Percentiles rank a stretch among this genome's conserved stretches.
Conservation (phyloP, 2,329 filamentous ascomycete species). For the Didymella lethalis region DNA sequence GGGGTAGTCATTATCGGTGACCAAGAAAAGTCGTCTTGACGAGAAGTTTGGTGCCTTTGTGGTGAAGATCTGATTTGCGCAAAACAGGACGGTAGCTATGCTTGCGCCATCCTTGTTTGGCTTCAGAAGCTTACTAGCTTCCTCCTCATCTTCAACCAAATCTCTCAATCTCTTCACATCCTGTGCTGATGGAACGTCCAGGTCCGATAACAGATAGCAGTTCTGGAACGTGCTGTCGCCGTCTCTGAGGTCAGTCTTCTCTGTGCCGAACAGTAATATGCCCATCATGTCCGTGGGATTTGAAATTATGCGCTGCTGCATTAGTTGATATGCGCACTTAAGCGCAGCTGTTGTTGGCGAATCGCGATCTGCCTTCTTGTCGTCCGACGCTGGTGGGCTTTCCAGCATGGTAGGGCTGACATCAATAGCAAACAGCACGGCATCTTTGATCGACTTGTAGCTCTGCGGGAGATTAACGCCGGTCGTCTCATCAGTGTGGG, state of each 20-base stretch:
- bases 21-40: conserved; percentile 90
- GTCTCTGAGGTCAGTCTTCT: conserved; percentile 66
- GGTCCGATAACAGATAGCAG: conserved; percentile 88
- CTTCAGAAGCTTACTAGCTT: conserved; percentile 71
- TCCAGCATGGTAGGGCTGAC: conserved; percentile 86
- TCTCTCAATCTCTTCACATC: conserved; percentile 83
- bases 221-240: conserved; percentile 76
- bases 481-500: no score
- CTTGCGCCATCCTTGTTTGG: conserved; percentile 74
- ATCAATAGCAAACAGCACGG: conserved; percentile 96
- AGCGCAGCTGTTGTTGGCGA: conserved; percentile 83
- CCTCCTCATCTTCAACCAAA: conserved; percentile 80
- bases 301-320: conserved; percentile 98
- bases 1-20: conserved; percentile 92
- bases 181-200: conserved; percentile 84
- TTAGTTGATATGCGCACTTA: conserved; percentile 92
- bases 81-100: conserved; percentile 92
- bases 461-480: conserved; percentile 56
- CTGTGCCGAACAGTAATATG: conserved; percentile 87
- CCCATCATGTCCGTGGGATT: conserved; percentile 98
- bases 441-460: conserved; percentile 94
- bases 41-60: conserved; percentile 94
- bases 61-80: conserved; percentile 95
- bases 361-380: conserved; percentile 78
- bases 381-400: conserved; percentile 65